A percentile compares a stretch with the other conserved stretches of the same genome.
Conservation (phyloP, 805 yeast genomes). For the Cyberlindnera mycetangii region DNA sequence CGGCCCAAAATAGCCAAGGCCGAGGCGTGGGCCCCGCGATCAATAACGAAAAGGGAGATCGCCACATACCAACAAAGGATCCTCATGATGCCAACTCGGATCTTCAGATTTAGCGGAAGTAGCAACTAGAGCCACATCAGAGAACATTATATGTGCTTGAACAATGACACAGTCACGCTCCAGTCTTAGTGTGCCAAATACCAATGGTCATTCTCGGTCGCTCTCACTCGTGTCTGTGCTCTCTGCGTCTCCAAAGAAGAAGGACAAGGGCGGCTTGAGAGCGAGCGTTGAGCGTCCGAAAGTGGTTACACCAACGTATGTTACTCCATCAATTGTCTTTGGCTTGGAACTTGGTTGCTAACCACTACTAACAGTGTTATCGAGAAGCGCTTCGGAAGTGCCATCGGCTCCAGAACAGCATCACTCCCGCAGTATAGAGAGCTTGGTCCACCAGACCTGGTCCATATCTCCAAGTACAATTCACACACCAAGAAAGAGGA, state of each 20-base stretch:
- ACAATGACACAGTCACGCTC: slow-evolving; percentile 3
- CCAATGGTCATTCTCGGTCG: slow-evolving; percentile 12
- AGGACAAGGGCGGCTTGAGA: slow-evolving; percentile 10
- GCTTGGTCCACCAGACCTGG: slow-evolving; percentile 76
- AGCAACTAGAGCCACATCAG: not conserved
- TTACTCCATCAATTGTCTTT: not conserved
- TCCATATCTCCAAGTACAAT: slow-evolving; percentile 42
- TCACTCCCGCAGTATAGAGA: slow-evolving; percentile 40
- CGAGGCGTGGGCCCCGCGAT: not conserved
- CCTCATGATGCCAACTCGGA: too few species aligned
- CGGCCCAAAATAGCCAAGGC: too few species aligned
- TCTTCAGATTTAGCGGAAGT: not conserved
- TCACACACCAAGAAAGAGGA: slow-evolving; percentile 36
- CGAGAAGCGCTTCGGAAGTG: slow-evolving; percentile 49
- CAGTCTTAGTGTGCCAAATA: slow-evolving; percentile 1
- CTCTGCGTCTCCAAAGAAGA: slow-evolving; percentile 18
- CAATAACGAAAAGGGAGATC: not conserved
- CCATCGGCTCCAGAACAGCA: slow-evolving; percentile 48
- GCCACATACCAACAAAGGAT: not conserved
- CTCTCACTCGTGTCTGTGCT: slow-evolving; percentile 12
- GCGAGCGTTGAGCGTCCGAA: slow-evolving; percentile 16
- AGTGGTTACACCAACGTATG: slow-evolving; percentile 23
- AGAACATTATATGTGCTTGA: not conserved
- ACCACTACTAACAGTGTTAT: slow-evolving; percentile 32
- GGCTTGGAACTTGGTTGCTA: slow-evolving; percentile 5